Percentiles rank a stretch among this genome's conserved stretches.
Evolutionary conservation across 345 rosid genomes (phyloP).

Genomic region (Hirschfeldia incana): DNA sequence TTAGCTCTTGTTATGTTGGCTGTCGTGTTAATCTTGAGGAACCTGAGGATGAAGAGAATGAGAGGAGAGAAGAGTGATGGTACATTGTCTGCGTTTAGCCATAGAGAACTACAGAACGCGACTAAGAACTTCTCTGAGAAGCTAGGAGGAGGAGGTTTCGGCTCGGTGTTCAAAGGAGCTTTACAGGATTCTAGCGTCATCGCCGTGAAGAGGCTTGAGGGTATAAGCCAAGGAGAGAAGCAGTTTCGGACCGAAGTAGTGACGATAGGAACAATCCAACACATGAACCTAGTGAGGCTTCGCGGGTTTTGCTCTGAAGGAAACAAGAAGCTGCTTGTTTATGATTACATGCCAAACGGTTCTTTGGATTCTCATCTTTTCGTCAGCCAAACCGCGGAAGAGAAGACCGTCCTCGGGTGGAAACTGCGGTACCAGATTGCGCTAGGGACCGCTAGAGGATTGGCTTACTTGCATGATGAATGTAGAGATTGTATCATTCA

Average conservation of each 20-base stretch:
- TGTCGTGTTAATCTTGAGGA: slow-evolving; percentile 34
- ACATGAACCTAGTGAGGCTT: slow-evolving; percentile 74
- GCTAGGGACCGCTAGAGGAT: slow-evolving; percentile 77
- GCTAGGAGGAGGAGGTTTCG: slow-evolving; percentile 85
- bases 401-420: slow-evolving; percentile 53
- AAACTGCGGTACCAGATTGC: slow-evolving; percentile 62
- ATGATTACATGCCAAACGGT: slow-evolving; percentile 79
- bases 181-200: slow-evolving; percentile 63
- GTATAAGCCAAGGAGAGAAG: slow-evolving; percentile 84
- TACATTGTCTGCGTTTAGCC: slow-evolving; percentile 62
- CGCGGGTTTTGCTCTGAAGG: slow-evolving; percentile 89
- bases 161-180: slow-evolving; percentile 79
- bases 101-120: slow-evolving; percentile 63
- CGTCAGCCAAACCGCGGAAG: slow-evolving; percentile 15
- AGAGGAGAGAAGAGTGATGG: slow-evolving; percentile 54
- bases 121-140: slow-evolving; percentile 77
- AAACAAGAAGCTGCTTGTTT: slow-evolving; percentile 55
- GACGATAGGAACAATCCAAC: slow-evolving; percentile 79
- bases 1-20: slow-evolving; percentile 35
- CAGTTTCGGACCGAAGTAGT: slow-evolving; percentile 78
- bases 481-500: slow-evolving; percentile 89
- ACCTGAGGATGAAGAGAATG: slow-evolving; percentile 37
- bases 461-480: slow-evolving; percentile 75
- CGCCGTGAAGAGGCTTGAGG: slow-evolving; percentile 82
- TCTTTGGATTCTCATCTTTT: slow-evolving; percentile 70